Evolutionary conservation across 441 rosid species (phyloP), one percentile per base, ranked within the genome.

Genomic region (Populus hybrid): DNA sequence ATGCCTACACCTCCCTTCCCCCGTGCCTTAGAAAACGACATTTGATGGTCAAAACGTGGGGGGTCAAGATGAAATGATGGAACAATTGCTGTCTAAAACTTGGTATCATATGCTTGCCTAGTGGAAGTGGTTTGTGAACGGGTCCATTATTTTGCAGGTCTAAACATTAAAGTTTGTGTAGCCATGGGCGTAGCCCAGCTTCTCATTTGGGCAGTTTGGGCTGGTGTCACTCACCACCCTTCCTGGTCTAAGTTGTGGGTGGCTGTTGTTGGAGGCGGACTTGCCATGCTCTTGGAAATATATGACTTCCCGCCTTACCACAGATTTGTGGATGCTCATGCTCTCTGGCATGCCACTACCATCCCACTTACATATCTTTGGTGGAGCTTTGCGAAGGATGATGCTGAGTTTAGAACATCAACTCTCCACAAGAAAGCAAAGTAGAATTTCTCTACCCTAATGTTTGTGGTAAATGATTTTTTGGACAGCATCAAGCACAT

Each of bases 381-480:
- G 98, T 95, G 99, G 99, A 92, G 98, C 84, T 94, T 95, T 83
- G 86, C 89, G 68, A 84, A 87, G 80, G 98, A 94, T 23, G 99
- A 95, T 35, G 93, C 97, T 2, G 91, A 84, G 84, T 84, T 89
- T 67, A 83, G 90, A 76, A 91, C 99, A 23, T 81, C 87, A 36
- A 59, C 72, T 73, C 86, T 82, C 64, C 84, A 86, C 73, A 94
- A 92, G 91, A 93, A 94, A 81, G 72, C 76, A 3, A 88, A 89
- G 81, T 93, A 87, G 84, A n/a, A 72, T 21, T 72, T 74, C 79
- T 68, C 78, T 29, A 40, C 7, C 3, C 63, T 65, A 8, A 72
- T 12, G 6, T 66, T 20, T 64, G 76, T 65, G 59, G 56, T 11
- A 4, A 72, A 56, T 33, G 28, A 33, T 23, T 28, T 33, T 36